phyloP scores from a whole-genome alignment of 306 rosid genomes.

The Cucumis cinereus region DNA sequence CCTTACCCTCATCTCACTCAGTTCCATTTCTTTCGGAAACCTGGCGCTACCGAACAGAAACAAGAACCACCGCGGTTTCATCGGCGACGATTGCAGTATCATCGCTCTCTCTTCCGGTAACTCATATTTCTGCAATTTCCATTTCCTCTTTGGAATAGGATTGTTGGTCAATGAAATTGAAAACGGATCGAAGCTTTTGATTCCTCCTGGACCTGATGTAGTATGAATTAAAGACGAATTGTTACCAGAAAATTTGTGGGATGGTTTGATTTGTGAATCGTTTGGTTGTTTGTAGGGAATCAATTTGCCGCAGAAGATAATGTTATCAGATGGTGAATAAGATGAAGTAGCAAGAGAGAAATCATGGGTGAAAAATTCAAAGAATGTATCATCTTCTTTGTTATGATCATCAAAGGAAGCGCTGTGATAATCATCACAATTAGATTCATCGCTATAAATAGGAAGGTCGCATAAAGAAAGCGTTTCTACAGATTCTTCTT shows the following conservation, averaged over 20 bases:
- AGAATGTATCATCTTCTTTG: conserved; percentile 21
- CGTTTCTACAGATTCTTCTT: neutral
- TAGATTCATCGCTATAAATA: conserved; percentile 24
- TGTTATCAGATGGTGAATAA: conserved; percentile 14
- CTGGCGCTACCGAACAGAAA: conserved; percentile 45
- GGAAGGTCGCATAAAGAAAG: conserved; percentile 47
- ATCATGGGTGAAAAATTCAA: conserved; percentile 63
- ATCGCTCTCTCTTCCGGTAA: conserved; percentile 21
- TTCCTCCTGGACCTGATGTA: conserved; percentile 2
- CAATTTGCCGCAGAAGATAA: conserved; percentile 77
- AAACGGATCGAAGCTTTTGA: neutral
- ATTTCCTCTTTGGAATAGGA: neutral
- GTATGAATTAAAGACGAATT: neutral
- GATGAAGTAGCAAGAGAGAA: conserved; percentile 22
- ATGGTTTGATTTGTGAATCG: neutral
- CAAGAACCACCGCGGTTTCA: conserved; percentile 53
- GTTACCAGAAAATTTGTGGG: neutral
- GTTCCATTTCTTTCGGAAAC: conserved; percentile 43
- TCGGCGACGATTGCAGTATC: conserved; percentile 20
- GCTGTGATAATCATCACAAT: conserved; percentile 24
- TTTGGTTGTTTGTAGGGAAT: conserved; percentile 36
- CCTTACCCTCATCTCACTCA: conserved; percentile 44
- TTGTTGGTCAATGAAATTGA: neutral
- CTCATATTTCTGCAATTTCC: neutral
- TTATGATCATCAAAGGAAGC: neutral